Base-by-base conservation (phyloP, 495 filamentous ascomycete genomes). In the Aspergillus cristatus region DNA sequence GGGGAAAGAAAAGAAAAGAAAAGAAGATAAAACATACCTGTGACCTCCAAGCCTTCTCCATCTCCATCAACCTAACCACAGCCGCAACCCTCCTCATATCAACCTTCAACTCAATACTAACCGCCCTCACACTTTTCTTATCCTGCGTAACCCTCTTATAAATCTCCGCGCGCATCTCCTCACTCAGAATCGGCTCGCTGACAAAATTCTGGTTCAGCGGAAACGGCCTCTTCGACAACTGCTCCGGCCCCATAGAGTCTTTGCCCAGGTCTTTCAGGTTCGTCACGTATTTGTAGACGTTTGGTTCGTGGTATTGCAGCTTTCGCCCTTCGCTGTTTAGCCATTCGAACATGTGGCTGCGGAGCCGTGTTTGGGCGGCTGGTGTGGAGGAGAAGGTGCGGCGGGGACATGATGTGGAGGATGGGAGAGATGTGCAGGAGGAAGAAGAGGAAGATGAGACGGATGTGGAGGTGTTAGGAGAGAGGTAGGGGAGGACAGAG, bases 71-170 rank as follows among this genome's bases (percentile, higher is more conserved):
- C 42, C 91, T 65, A 14, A 95, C 81, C 18, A 96, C 84, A 17
- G 91, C 91, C 6, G 76, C 93, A 14, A 98, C 83, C 37, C 91
- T 74, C 45, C 82, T 74, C 67, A 97, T 82, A 43, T 90, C 86
- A 7, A 98, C 81, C 12, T 74, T 73, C 34, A 84, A 64, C 41
- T 81, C 70, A 1, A 79, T 83, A 66, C 85, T 91, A 22, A 94
- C 86, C 35, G 70, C 72, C 43, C 84, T 79, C 32, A 97, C 66
- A 42, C 79, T 79, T 57, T 78, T 64, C 35, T 81, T 80, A 14
- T 78, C 37, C 26, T 51, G 55, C 47, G 79, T 73, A 17, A 95
- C 76, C 32, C 69, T 70, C 10, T 63, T 28, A 58, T 84, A 91
- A 37, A 98, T 86, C 37, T 76, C 63, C 45, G 90, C 79, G 18